Conservation (phyloP, 2,329 filamentous ascomycete genomes). For the Orbilia oligospora region DNA sequence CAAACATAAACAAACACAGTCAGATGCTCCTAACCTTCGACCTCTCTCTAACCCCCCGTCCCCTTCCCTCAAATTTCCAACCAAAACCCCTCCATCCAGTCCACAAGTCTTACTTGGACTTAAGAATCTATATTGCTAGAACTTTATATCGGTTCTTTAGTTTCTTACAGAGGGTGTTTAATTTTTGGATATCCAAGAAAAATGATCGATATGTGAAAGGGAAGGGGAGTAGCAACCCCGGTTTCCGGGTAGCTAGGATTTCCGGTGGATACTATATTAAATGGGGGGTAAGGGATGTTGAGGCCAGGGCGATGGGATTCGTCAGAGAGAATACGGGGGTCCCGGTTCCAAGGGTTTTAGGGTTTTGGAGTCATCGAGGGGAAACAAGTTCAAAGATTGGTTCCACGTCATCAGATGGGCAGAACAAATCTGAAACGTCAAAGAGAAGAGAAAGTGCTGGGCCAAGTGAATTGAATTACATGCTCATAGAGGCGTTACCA, state of each 20-base stretch:
- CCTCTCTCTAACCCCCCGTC: slow-evolving; percentile 28
- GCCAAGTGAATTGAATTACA: slow-evolving; percentile 43
- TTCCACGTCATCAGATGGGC: slow-evolving; percentile 8
- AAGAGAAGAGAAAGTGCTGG: slow-evolving; percentile 11
- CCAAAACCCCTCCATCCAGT: slow-evolving; percentile 37
- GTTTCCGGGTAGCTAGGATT: slow-evolving; percentile 49
- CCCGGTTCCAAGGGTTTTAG: slow-evolving; percentile 47
- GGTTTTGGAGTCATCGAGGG: slow-evolving; percentile 52
- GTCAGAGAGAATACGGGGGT: slow-evolving; percentile 45
- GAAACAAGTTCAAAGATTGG: not conserved
- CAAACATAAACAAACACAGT: slow-evolving; percentile 16
- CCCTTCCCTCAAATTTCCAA: slow-evolving; percentile 38
- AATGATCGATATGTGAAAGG: slow-evolving; percentile 4
- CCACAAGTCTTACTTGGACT: slow-evolving; percentile 51
- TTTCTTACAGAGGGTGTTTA: slow-evolving; percentile 46
- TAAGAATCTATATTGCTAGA: slow-evolving; percentile 47
- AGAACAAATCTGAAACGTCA: not conserved
- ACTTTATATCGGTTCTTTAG: slow-evolving; percentile 38
- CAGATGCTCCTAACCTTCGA: slow-evolving; percentile 56
- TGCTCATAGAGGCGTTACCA: slow-evolving; percentile 56
- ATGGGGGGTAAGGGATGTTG: slow-evolving; percentile 58
- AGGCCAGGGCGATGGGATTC: slow-evolving; percentile 50
- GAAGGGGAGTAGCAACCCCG: slow-evolving; percentile 37
- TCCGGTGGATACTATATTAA: slow-evolving; percentile 45
- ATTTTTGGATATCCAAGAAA: not conserved